Percentiles rank a stretch among this genome's conserved stretches.
Evolutionary conservation across 2,329 filamentous ascomycete genomes (phyloP).

Genomic region (Clonostachys solani): DNA sequence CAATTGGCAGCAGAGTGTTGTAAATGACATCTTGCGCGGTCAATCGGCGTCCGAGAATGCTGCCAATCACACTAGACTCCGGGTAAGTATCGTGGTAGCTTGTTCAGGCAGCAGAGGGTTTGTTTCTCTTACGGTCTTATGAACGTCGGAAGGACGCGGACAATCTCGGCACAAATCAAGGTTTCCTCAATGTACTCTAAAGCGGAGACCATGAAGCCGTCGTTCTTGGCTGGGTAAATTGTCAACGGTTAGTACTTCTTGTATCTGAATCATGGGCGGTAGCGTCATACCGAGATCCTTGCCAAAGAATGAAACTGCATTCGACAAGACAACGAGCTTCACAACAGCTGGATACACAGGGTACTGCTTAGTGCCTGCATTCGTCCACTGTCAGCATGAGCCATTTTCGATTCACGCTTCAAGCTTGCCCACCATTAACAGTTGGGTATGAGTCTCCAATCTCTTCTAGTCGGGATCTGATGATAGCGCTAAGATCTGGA

Average conservation of each 20-base stretch:
- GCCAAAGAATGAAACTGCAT: conserved; percentile 2
- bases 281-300: background rate
- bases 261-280: too few relatives aligned
- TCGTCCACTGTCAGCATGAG: too few relatives aligned
- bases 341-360: background rate
- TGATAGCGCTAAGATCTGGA: background rate
- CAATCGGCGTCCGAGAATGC: too few relatives aligned
- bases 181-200: conserved; percentile 1
- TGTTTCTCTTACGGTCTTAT: too few relatives aligned
- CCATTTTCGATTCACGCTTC: too few relatives aligned
- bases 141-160: background rate
- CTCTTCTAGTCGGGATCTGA: background rate
- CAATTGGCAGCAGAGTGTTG: background rate
- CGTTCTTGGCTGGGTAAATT: too few relatives aligned
- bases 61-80: too few relatives aligned
- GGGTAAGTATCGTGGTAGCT: too few relatives aligned
- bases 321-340: background rate
- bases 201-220: background rate
- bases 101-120: too few relatives aligned
- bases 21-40: too few relatives aligned
- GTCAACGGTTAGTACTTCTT: too few relatives aligned
- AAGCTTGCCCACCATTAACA: background rate
- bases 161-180: background rate
- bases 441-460: background rate
- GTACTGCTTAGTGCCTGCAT: background rate